Evolutionary conservation across 2,329 filamentous ascomycete species (phyloP).

Genomic region (Scleromitrula shiraiana): DNA sequence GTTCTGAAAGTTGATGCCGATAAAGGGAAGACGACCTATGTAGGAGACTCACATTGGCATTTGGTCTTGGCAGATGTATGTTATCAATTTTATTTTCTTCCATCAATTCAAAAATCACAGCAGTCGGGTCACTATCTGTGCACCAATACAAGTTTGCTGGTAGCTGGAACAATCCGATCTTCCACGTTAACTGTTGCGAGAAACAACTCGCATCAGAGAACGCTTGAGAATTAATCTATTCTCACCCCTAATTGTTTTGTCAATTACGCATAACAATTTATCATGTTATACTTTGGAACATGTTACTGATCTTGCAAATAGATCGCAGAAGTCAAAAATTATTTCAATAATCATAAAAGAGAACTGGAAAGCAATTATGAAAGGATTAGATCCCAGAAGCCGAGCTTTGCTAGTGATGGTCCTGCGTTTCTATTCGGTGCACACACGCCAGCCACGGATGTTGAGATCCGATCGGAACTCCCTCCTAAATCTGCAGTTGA

Average conservation of each 20-base stretch:
- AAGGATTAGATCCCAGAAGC: slow-evolving; percentile 63
- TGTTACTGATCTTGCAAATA: slow-evolving; percentile 25
- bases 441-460: slow-evolving; percentile 57
- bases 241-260: not conserved
- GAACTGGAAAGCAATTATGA: slow-evolving; percentile 78
- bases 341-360: slow-evolving; percentile 79
- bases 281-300: not conserved
- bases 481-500: slow-evolving; percentile 79
- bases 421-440: slow-evolving; percentile 75
- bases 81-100: slow-evolving; percentile 10
- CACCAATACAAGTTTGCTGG: not conserved
- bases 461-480: slow-evolving; percentile 71
- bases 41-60: slow-evolving; percentile 80
- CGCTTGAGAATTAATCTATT: not conserved
- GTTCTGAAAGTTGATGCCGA: slow-evolving; percentile 72
- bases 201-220: not conserved
- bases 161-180: not conserved
- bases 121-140: not conserved
- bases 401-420: slow-evolving; percentile 50
- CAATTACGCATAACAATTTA: not conserved
- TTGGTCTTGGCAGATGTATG: slow-evolving; percentile 62
- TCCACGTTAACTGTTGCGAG: not conserved
- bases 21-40: slow-evolving; percentile 68
- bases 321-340: slow-evolving; percentile 90
- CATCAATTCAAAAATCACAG: not conserved